Base-by-base conservation (phyloP, 352 stramenopile species). In the Globisporangium paroecandrum region DNA sequence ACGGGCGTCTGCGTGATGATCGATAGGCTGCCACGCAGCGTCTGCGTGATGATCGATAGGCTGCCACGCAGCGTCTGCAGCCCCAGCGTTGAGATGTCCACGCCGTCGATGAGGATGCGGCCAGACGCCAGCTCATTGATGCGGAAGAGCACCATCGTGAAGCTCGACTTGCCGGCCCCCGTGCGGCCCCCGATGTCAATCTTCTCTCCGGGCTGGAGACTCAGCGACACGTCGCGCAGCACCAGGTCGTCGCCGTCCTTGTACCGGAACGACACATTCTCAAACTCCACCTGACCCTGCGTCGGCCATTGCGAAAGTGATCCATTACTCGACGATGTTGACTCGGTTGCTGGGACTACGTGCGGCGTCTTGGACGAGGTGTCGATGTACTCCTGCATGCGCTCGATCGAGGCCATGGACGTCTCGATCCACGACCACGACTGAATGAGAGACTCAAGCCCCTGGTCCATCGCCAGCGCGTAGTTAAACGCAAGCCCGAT, bases 1-100 rank as follows among this genome's bases (percentile, higher is more conserved):
- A 96, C 87, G 51, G 87, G 96, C 58, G 72, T 89, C 69, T 98
- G 97, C 20, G 97, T 95, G 56, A 99, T 98, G 51, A 98, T 97
- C 1, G 93, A 89, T 18, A 98, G 74, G 18, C 80, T 82, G 25
- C 88, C 79, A 62, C 95, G 85, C 53, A 87, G 96, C 58, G 72
- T 89, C 69, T 98, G 97, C 20, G 97, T 95, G 56, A 99, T 98
- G 51, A 98, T 97, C 1, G 93, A 89, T 18, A 98, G 74, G 18
- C 80, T 82, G 25, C 88, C 79, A 62, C 95, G 85, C 53, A 98
- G 81, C 63, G 96, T 91, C 8, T 74, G 78, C 54, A 99, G 76
- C 15, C 87, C 81, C 0, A 99, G 64, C 18, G 72, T 87, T 10
- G 75, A 66, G 4, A 98, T 71, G 72, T 98, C 90, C 15, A 98